Evolutionary conservation across 306 rosid species (phyloP), one percentile per base, ranked within the genome.

Genomic region (Sophora flavescens): DNA sequence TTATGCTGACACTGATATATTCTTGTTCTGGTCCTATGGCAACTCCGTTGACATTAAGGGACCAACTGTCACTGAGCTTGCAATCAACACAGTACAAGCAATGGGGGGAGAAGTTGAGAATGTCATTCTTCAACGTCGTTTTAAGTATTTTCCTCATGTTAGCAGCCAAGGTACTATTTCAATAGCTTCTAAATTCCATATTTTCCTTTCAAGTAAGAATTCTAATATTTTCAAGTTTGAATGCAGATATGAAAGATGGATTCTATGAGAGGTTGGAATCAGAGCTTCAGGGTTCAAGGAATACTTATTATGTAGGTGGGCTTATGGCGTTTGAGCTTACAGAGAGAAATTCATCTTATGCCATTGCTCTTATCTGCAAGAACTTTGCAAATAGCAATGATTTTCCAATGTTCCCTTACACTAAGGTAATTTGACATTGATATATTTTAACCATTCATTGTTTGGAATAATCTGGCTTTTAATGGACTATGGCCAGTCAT

Each of bases 241-340:
- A 48, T 78, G 65, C 89, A 94, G 98, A 90, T 75, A 94, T 91
- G 96, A 88, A 78, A 85, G 79, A 83, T n/a, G 95, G 98, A 2
- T 94, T 94, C 84, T 94, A 87, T 80, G 92, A 85, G 38, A 91
- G 88, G 85, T 53, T 94, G 83, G 98, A 91, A 85, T 84, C 83
- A 63, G 89, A 90, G 78, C 88, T 94, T 80, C 98, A 94, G 86
- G 97, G 98, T 66, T 83, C 70, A 54, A 82, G 78, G 86, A 88
- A 94, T 82, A 94, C 98, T 85, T 94, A 91, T 77, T 94, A 86
- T 64, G 84, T 89, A 0, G 96, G 98, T 0, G 98, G 97, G 17
- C 98, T 93, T 63, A 85, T 90, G 97, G 98, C 98, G 15, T 94
- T 94, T 82, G 98, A 94, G 84, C 96, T 94, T 69, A 94, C 98